Base-by-base conservation (phyloP, 2,329 filamentous ascomycete species). In the Scedosporium boydii region DNA sequence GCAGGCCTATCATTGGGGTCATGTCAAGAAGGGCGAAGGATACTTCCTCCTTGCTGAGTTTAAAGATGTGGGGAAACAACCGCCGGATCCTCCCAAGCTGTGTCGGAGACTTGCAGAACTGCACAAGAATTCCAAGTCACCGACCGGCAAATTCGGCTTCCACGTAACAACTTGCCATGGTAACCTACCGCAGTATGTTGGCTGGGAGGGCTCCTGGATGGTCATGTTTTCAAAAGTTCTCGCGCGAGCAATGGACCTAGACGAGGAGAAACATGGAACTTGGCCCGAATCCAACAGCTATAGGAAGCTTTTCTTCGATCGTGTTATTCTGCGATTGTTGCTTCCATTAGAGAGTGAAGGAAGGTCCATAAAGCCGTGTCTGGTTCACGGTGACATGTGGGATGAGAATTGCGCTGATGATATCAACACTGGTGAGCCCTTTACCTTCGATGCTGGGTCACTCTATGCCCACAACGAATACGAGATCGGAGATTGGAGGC, bases 361-460 rank as follows among this genome's bases (percentile, higher is more conserved):
- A 1, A 66, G 71, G 6, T 63, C 57, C 4, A 67, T 74, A 29
- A 71, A 71, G 62, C 70, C 72, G 4, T 69, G 68, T 29, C 60
- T 73, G 2, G 61, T 73, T 4, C 72, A 74, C 38, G 72, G 72
- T 0, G 69, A 74, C 56, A 61, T 70, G 12, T 74, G 71, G 70
- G 70, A 74, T 23, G 70, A 67, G 16, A 75, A 74, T 42, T 69
- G 65, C 1, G 70, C 67, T 2, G 70, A 67, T 0, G 67, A 74
- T 51, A 60, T 64, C 60, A 63, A 64, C 6, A 73, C 68, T 0
- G 67, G 68, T 1, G 64, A 71, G 59, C 67, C 70, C 0, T 67
- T 73, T 58, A 62, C 72, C 7, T 74, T 73, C 59, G 70, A 74
- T 61, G 66, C 67, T 0, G 66, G 68, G 38, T 64, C 69, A 1